A percentile compares a stretch with the other conserved stretches of the same genome.
phyloP scores from a whole-genome alignment of 257 asterid genomes.

The Solanum arcanum region DNA sequence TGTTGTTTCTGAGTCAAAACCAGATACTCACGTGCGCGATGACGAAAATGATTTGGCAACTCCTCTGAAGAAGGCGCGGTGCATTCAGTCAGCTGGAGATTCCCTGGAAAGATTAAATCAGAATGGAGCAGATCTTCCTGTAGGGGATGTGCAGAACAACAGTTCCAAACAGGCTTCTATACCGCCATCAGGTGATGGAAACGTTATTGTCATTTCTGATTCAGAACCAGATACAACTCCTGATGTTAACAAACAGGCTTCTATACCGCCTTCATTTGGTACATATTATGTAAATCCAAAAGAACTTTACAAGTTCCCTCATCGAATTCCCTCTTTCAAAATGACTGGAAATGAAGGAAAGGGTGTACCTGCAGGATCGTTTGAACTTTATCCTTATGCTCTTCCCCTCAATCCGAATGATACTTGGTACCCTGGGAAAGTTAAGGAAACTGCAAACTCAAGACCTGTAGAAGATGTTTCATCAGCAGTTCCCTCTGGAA shows the following conservation, averaged over 20 bases:
- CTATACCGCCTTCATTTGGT: not conserved
- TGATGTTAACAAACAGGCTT: not conserved
- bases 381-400: conserved; percentile 62
- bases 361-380: conserved; percentile 60
- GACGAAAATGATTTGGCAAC: conserved; percentile 19
- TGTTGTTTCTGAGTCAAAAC: conserved; percentile 28
- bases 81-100: conserved; percentile 16
- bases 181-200: conserved; percentile 6
- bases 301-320: conserved; percentile 50
- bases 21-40: conserved; percentile 18
- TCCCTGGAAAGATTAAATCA: conserved; percentile 10
- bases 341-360: conserved; percentile 45
- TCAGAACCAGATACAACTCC: conserved; percentile 11
- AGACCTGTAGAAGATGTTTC: conserved; percentile 4
- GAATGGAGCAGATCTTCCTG: conserved; percentile 10
- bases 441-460: conserved; percentile 1
- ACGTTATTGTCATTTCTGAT: conserved; percentile 26
- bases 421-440: conserved; percentile 26
- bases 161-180: not conserved
- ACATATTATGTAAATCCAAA: conserved; percentile 19
- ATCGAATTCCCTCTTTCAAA: conserved; percentile 30
- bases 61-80: conserved; percentile 21
- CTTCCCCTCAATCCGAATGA: not conserved
- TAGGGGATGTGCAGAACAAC: conserved; percentile 7
- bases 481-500: not conserved